Base-by-base conservation (phyloP, 495 filamentous ascomycete genomes). In the Penicilliopsis zonata region DNA sequence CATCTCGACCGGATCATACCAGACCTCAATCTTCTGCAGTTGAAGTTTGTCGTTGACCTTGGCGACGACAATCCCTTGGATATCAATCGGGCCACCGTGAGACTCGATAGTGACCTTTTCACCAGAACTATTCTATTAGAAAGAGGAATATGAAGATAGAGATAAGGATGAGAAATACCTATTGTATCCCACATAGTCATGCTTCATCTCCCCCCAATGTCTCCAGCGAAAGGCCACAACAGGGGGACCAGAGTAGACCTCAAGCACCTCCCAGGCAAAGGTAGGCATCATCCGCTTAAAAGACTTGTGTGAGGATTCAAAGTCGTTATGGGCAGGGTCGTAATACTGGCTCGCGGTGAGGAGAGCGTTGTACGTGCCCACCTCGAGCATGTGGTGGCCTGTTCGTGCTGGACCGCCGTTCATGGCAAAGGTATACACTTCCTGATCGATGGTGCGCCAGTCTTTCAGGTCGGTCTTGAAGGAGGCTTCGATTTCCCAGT, bases 271-370 rank as follows among this genome's bases (percentile, higher is more conserved):
- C 73, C 74, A 81, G 0, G 72, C 72, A 55, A 81, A 80, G 0
- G 68, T 72, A 9, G 72, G 74, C 74, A 80, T 79, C 70, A 76
- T 76, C 16, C 69, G 53, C 56, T 78, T 79, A 42, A 81, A 78
- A 1, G 71, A 67, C 58, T 80, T 76, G 53, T 80, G 74, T 43
- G 65, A 72, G 4, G 52, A 57, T 9, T 61, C 63, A 38, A 79
- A 79, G 46, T 69, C 67, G 16, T 61, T 69, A 28, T 66, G 58
- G 18, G 49, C 53, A 4, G 74, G 73, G 38, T 65, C 67, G 48
- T 79, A 80, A 60, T 65, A 77, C 49, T 72, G 59, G 49, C 70
- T 73, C 12, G 70, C 46, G 15, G 60, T 53, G 36, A 79, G 61
- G 46, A 81, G 63, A 23, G 74, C 76, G 51, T 78, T 81, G 55